Percentiles rank a stretch among this genome's conserved stretches.
phyloP scores from a whole-genome alignment of 2,329 filamentous ascomycete species.

The Pseudofabraea citricarpa region DNA sequence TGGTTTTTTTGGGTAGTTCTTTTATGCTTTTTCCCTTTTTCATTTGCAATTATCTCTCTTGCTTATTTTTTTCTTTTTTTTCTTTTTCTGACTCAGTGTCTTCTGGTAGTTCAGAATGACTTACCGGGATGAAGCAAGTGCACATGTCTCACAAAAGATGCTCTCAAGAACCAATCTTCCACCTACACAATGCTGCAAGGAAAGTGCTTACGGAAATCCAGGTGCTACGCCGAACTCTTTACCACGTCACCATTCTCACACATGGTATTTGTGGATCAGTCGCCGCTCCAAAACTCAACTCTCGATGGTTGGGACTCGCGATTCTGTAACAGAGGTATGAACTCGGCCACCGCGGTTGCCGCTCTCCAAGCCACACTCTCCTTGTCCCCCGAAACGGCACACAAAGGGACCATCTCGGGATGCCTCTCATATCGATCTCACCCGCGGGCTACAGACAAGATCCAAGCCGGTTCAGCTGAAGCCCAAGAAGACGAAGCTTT shows the following conservation, averaged over 20 bases:
- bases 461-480: neutral
- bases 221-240: slow-evolving; percentile 27
- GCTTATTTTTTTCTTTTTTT: neutral
- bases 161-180: no score
- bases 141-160: no score
- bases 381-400: slow-evolving; percentile 16
- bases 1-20: neutral
- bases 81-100: neutral
- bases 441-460: slow-evolving; percentile 12
- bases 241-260: slow-evolving; percentile 20
- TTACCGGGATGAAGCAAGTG: neutral
- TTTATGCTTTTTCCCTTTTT: no score
- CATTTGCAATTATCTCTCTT: no score
- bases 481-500: slow-evolving; percentile 20
- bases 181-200: neutral
- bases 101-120: neutral
- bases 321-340: slow-evolving; percentile 26
- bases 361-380: slow-evolving; percentile 21
- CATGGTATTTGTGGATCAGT: slow-evolving; percentile 27
- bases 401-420: slow-evolving; percentile 23
- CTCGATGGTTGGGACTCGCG: slow-evolving; percentile 21
- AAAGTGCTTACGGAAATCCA: slow-evolving; percentile 6
- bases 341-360: slow-evolving; percentile 19
- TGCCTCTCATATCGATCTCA: slow-evolving; percentile 24
- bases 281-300: slow-evolving; percentile 24